Evolutionary conservation across 805 yeast genomes (phyloP).

Genomic region (Priceomyces medius): DNA sequence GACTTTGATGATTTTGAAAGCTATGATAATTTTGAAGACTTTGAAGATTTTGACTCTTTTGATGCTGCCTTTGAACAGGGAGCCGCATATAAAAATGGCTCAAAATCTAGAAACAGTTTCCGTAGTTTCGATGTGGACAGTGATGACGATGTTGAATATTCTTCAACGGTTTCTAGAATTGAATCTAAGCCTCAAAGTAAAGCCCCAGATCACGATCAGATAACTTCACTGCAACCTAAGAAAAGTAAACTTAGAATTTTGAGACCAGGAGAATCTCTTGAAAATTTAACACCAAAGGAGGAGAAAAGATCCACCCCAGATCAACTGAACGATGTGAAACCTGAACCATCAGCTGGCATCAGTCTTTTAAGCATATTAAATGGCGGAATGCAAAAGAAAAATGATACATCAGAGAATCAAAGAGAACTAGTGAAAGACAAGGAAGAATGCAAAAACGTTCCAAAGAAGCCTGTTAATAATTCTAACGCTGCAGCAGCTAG

Average conservation of each 20-base stretch:
- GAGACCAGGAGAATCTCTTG: conserved; percentile 28
- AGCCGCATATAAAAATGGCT: not conserved
- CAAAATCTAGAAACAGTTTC: conserved; percentile 3
- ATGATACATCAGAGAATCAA: not conserved
- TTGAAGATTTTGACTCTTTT: conserved; percentile 34
- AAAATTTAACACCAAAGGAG: conserved; percentile 7
- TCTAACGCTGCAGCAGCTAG: conserved; percentile 12
- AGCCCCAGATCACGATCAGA: not conserved
- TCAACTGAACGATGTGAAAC: not conserved
- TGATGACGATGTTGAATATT: conserved; percentile 32
- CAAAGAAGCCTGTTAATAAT: not conserved
- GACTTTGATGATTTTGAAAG: conserved; percentile 15
- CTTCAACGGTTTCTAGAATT: not conserved
- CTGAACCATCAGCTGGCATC: conserved; percentile 15
- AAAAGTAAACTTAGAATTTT: conserved; percentile 18
- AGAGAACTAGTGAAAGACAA: not conserved
- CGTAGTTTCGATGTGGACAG: conserved; percentile 32
- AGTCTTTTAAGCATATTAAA: conserved; percentile 23
- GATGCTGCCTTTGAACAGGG: conserved; percentile 26
- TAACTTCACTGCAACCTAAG: conserved; percentile 1
- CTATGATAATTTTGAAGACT: conserved; percentile 26
- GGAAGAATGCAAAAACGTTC: not conserved
- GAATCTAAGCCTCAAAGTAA: not conserved
- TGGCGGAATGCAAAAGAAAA: conserved; percentile 6
- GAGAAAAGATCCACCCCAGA: not conserved